phyloP scores from a whole-genome alignment of 768 basidiomycete genomes.

The Pisolithus albus region DNA sequence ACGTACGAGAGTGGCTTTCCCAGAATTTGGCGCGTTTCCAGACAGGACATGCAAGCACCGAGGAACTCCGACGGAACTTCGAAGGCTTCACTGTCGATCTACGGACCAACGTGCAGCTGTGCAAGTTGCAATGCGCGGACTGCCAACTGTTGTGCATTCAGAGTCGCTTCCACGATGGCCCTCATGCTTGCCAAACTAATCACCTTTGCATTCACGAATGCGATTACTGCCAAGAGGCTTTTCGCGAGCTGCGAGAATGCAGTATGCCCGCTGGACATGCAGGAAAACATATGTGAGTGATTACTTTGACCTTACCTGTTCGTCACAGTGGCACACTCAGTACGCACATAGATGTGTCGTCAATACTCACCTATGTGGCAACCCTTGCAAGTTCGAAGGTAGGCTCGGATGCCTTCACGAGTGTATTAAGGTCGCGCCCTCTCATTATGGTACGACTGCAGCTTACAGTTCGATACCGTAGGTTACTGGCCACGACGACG shows the following conservation, averaged over 20 bases:
- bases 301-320: not conserved
- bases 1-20: conserved; percentile 41
- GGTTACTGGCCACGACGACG: conserved; percentile 41
- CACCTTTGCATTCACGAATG: conserved; percentile 38
- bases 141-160: conserved; percentile 43
- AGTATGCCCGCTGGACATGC: conserved; percentile 40
- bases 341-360: conserved; percentile 40
- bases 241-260: not conserved
- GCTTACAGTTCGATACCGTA: conserved; percentile 14
- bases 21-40: conserved; percentile 41
- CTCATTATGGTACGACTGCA: not conserved
- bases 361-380: conserved; percentile 48
- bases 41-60: conserved; percentile 33
- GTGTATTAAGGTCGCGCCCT: conserved; percentile 42
- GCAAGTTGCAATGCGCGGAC: conserved; percentile 35
- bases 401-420: conserved; percentile 45
- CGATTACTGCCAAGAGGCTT: conserved; percentile 20
- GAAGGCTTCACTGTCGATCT: conserved; percentile 32
- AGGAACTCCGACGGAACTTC: conserved; percentile 33
- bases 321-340: too few species aligned
- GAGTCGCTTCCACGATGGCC: conserved; percentile 34
- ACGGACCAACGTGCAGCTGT: conserved; percentile 26
- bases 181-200: conserved; percentile 41
- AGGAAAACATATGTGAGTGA: conserved; percentile 46
- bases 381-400: conserved; percentile 38